Evolutionary conservation across 2,329 filamentous ascomycete species (phyloP).

Genomic region (Aureobasidium uvarum): DNA sequence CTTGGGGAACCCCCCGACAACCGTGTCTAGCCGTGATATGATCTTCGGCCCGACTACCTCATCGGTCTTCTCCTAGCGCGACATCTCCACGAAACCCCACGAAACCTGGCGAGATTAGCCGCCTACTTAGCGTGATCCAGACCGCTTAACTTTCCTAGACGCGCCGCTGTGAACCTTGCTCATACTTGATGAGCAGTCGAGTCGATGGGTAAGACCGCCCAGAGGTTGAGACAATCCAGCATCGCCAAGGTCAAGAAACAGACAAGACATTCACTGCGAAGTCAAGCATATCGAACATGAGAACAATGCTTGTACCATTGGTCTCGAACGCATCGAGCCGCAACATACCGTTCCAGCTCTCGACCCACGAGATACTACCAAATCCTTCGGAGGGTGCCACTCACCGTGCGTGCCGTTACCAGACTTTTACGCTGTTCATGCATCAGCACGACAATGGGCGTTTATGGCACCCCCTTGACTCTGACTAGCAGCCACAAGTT

Average conservation of each 20-base stretch:
- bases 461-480: constrained; percentile 21
- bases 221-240: background rate
- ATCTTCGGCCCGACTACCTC: constrained; percentile 21
- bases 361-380: background rate
- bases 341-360: background rate
- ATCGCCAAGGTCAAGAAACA: constrained; percentile 10
- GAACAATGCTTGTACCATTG: background rate
- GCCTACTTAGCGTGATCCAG: constrained; percentile 19
- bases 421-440: background rate
- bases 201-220: constrained; percentile 8
- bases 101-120: constrained; percentile 14
- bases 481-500: constrained; percentile 15
- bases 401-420: constrained; percentile 21
- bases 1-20: background rate
- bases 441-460: constrained; percentile 9
- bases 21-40: background rate
- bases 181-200: constrained; percentile 4
- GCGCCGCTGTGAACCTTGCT: constrained; percentile 1
- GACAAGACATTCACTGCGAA: background rate
- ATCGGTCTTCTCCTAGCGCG: constrained; percentile 22
- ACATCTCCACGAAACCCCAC: constrained; percentile 14
- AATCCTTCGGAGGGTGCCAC: background rate
- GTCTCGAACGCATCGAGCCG: background rate
- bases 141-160: background rate
- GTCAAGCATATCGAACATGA: constrained; percentile 11